A percentile compares a stretch with the other conserved stretches of the same genome.
Evolutionary conservation across 371 early-diverging fungal species (phyloP).

Genomic region (Lichtheimia hyalospora): DNA sequence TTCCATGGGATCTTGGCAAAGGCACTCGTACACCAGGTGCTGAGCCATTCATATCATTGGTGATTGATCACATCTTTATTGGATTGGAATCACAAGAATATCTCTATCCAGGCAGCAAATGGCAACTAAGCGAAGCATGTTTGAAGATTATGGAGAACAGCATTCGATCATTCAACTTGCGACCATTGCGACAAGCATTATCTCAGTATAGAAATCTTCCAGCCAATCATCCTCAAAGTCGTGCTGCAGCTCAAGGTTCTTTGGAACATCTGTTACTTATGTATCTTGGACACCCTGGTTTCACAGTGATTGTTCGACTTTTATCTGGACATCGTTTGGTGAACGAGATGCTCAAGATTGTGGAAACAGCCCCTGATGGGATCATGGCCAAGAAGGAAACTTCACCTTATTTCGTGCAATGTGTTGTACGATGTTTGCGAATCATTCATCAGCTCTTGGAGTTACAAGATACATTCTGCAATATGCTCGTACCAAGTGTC

Average conservation of each 20-base stretch:
- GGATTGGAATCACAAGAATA: slow-evolving; percentile 70
- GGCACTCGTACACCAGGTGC: slow-evolving; percentile 70
- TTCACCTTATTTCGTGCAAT: slow-evolving; percentile 25
- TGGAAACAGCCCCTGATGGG: slow-evolving; percentile 59
- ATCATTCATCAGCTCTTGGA: slow-evolving; percentile 67
- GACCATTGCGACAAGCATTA: slow-evolving; percentile 15
- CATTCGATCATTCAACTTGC: slow-evolving; percentile 72
- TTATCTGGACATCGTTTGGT: slow-evolving; percentile 75
- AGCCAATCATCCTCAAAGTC: not conserved
- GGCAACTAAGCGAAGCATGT: slow-evolving; percentile 76
- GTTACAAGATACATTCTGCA: slow-evolving; percentile 69
- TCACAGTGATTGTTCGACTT: slow-evolving; percentile 76
- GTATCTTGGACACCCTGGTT: slow-evolving; percentile 77
- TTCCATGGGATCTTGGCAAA: slow-evolving; percentile 63
- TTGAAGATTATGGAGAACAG: slow-evolving; percentile 79
- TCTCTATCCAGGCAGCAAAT: slow-evolving; percentile 67
- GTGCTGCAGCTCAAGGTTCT: slow-evolving; percentile 1
- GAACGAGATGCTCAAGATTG: slow-evolving; percentile 64
- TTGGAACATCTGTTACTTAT: slow-evolving; percentile 13
- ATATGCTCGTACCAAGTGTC: slow-evolving; percentile 64
- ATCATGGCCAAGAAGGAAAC: slow-evolving; percentile 39
- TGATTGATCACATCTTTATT: slow-evolving; percentile 79
- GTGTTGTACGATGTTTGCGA: slow-evolving; percentile 58
- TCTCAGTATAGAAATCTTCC: slow-evolving; percentile 4
- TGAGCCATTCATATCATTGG: slow-evolving; percentile 78